Conservation (phyloP, 768 basidiomycete species). For the Leccinum truebloodii region DNA sequence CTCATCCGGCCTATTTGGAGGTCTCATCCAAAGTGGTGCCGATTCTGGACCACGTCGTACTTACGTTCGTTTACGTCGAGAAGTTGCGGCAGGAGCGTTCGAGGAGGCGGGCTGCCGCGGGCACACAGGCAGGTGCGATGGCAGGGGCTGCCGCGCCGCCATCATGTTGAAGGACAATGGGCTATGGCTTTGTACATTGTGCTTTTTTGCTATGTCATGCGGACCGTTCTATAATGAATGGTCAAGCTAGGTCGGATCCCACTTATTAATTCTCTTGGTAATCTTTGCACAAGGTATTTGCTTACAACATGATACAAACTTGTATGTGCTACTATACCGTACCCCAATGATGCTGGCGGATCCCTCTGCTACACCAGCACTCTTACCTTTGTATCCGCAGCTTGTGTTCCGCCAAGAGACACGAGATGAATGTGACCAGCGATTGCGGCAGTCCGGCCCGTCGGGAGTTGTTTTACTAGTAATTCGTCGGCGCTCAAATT, state of each 20-base stretch:
- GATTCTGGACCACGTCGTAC: conserved; percentile 29
- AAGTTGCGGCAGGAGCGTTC: conserved; percentile 14
- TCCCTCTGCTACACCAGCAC: not conserved
- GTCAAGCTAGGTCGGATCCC: not conserved
- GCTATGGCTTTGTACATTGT: not conserved
- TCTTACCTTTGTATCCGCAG: conserved; percentile 2
- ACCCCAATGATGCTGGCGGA: not conserved
- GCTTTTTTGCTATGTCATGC: not conserved
- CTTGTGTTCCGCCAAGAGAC: conserved; percentile 7
- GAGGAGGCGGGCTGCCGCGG: not conserved
- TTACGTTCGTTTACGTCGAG: conserved; percentile 29
- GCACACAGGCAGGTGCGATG: too few relatives aligned
- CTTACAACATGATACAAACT: not conserved
- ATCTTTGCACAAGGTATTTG: not conserved
- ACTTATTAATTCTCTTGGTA: not conserved
- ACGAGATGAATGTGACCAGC: not conserved
- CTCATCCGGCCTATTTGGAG: conserved; percentile 27
- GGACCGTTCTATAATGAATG: not conserved
- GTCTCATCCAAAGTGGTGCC: conserved; percentile 15
- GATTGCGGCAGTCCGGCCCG: not conserved
- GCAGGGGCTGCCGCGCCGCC: too few relatives aligned
- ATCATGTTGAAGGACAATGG: not conserved
- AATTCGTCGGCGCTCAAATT: too few relatives aligned
- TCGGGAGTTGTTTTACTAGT: too few relatives aligned
- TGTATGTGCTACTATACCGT: not conserved